Percentiles rank a stretch among this genome's conserved stretches.
phyloP scores from a whole-genome alignment of 2,329 filamentous ascomycete genomes.

The Mycosphaerella sp. region DNA sequence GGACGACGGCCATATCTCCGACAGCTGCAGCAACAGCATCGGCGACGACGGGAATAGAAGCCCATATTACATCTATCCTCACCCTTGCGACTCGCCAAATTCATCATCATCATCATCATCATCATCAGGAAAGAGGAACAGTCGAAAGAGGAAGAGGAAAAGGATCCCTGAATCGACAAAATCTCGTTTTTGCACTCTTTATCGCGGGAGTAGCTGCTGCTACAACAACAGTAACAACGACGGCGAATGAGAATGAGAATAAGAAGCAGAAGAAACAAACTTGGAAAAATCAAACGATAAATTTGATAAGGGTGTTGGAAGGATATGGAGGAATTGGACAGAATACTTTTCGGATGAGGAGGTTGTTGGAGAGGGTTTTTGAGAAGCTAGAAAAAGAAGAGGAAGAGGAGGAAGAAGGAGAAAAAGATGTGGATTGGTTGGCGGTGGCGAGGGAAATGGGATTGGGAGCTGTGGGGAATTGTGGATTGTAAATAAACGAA shows the following conservation, averaged over 20 bases:
- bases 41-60: constrained; percentile 38
- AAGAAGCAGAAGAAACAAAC: background rate
- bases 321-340: constrained; percentile 40
- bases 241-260: background rate
- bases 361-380: too few species aligned
- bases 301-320: constrained; percentile 46
- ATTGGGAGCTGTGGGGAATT: too few species aligned
- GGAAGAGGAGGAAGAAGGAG: too few species aligned
- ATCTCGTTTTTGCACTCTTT: constrained; percentile 50
- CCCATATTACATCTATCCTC: constrained; percentile 42
- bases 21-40: too few species aligned
- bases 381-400: too few species aligned
- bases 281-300: constrained; percentile 43
- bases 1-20: too few species aligned
- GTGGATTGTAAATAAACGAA: too few species aligned
- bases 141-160: too few species aligned
- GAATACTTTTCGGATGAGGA: constrained; percentile 41
- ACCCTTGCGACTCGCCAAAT: constrained; percentile 40
- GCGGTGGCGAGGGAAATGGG: too few species aligned
- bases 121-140: too few species aligned
- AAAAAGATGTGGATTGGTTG: too few species aligned
- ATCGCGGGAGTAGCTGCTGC: constrained; percentile 45
- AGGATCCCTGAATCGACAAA: constrained; percentile 39
- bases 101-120: constrained; percentile 19
- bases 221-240: too few species aligned